Evolutionary conservation across 2,329 filamentous ascomycete species (phyloP).

Genomic region (Dendrostoma leiphaemia): DNA sequence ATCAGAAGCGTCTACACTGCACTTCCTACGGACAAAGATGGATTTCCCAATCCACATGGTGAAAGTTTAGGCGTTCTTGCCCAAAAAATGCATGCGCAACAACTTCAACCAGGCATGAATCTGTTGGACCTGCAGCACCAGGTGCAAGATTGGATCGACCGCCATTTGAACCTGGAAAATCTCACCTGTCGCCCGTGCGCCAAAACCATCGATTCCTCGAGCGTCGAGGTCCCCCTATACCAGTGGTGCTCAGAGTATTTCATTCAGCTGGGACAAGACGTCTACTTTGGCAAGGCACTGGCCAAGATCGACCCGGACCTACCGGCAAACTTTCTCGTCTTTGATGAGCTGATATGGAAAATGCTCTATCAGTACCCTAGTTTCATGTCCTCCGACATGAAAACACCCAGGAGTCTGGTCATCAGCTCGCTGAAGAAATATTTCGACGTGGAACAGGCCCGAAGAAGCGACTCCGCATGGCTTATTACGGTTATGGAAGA

Average conservation of each 20-base stretch:
- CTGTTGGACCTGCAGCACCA: constrained; percentile 20
- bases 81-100: constrained; percentile 22
- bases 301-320: constrained; percentile 18
- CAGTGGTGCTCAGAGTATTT: constrained; percentile 26
- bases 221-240: constrained; percentile 18
- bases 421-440: constrained; percentile 18
- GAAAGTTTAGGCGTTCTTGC: constrained; percentile 19
- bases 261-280: constrained; percentile 17
- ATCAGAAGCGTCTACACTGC: constrained; percentile 22
- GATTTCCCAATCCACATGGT: constrained; percentile 25
- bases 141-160: constrained; percentile 20
- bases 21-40: constrained; percentile 22
- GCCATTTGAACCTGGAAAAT: constrained; percentile 12
- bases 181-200: constrained; percentile 12
- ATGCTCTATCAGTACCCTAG: constrained; percentile 27
- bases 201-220: not conserved
- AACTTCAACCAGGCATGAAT: constrained; percentile 22
- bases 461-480: constrained; percentile 19
- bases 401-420: constrained; percentile 6
- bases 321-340: constrained; percentile 20
- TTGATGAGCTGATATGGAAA: constrained; percentile 27
- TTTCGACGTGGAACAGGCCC: constrained; percentile 14
- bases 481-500: constrained; percentile 23
- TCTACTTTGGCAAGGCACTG: constrained; percentile 25
- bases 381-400: constrained; percentile 23